These are phyloP conservation scores for Dissoconium aciculare DNA, from an alignment of 2,329 filamentous ascomycete species.

Conservation along the genomic window DNA sequence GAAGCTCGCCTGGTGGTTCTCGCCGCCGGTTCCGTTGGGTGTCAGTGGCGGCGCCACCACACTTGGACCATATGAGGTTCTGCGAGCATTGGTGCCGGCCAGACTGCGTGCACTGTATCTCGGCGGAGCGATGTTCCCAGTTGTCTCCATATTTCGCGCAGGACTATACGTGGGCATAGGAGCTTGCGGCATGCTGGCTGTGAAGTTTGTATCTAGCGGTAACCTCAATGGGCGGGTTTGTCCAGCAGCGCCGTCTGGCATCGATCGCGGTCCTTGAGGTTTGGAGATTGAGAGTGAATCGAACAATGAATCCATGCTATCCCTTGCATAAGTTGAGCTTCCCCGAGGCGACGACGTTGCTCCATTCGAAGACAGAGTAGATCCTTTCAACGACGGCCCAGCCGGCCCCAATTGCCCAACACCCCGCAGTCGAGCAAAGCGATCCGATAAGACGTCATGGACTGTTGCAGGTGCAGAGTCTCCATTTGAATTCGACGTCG, in stretches of 20 bases:
- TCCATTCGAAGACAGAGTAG: conserved; percentile 14
- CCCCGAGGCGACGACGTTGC: conserved; percentile 28
- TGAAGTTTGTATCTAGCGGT: conserved; percentile 36
- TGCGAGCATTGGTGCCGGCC: conserved; percentile 36
- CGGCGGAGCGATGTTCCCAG: conserved; percentile 49
- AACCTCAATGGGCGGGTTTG: conserved; percentile 30
- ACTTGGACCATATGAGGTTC: conserved; percentile 34
- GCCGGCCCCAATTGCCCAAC: conserved; percentile 6
- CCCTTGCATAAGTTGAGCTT: conserved; percentile 24
- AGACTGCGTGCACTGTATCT: conserved; percentile 49
- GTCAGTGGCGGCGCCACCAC: conserved; percentile 25
- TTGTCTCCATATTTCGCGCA: conserved; percentile 54
- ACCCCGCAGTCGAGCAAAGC: conserved; percentile 18
- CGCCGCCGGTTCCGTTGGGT: conserved; percentile 25
- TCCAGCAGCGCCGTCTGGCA: conserved; percentile 30
- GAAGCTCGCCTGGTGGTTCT: conserved; percentile 30
- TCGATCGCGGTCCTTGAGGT: conserved; percentile 38
- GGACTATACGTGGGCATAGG: conserved; percentile 67
- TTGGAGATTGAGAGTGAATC: conserved; percentile 10
- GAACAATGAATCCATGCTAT: conserved; percentile 10
- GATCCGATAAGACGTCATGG: conserved; percentile 27
- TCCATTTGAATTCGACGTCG: conserved; percentile 17
- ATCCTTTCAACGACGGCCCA: conserved; percentile 16
- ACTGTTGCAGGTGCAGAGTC: conserved; percentile 19
- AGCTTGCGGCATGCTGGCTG: conserved; percentile 49